Conservation (phyloP, 1,139 yeast genomes). For the Sugiyamaella japonica region DNA sequence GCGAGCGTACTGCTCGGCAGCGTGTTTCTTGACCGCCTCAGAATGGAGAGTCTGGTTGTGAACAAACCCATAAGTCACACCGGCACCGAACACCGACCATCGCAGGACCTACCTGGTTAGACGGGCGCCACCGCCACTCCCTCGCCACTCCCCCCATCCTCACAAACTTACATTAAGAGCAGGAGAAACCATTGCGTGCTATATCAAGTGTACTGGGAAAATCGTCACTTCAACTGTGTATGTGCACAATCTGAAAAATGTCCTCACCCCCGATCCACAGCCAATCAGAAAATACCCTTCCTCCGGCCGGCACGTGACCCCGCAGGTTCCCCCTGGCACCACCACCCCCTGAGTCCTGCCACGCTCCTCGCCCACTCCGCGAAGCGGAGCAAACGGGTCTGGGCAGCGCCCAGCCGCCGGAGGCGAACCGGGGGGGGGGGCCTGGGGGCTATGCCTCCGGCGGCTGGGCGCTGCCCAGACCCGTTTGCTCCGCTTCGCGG, state of each 20-base stretch:
- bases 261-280: not conserved
- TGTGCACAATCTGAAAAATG: conserved; percentile 12
- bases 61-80: conserved; percentile 84
- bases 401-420: too few species aligned
- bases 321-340: not conserved
- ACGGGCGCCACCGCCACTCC: too few species aligned
- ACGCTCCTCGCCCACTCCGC: too few species aligned
- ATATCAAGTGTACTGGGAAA: not conserved
- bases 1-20: conserved; percentile 58
- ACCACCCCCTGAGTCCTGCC: not conserved
- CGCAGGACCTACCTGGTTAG: conserved; percentile 61
- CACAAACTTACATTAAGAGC: conserved; percentile 34
- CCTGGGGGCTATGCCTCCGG: too few species aligned
- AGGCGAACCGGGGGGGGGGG: too few species aligned
- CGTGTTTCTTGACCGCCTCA: conserved; percentile 58
- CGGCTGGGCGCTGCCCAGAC: too few species aligned
- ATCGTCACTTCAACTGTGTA: not conserved
- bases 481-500: too few species aligned
- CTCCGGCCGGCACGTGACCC: not conserved
- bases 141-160: too few species aligned
- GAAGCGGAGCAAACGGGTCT: too few species aligned
- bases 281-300: conserved; percentile 15
- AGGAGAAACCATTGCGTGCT: conserved; percentile 29
- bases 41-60: conserved; percentile 73
- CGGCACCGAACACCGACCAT: conserved; percentile 89